Evolutionary conservation across 495 filamentous ascomycete genomes (phyloP), one percentile per base, ranked within the genome.

Genomic region (Xylaria telfairii): DNA sequence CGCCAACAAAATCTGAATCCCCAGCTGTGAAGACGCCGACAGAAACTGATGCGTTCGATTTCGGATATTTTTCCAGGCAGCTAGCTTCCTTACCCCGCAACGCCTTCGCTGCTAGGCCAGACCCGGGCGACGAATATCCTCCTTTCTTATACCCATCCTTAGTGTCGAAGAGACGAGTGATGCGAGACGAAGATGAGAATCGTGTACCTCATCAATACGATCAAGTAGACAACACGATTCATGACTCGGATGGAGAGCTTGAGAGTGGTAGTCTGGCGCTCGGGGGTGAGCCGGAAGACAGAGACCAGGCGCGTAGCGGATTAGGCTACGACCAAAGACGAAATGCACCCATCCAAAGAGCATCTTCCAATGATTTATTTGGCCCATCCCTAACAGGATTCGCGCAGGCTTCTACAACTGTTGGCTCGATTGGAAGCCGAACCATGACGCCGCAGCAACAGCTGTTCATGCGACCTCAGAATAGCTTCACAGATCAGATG

Each of bases 281-380:
- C 21, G 95, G 95, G 65, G 95, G 95, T 10, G 94, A 97, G 74
- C 94, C 94, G 0, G 95, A 98, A 74, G 93, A 93, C 73, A 86
- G 87, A 69, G 87, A 88, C 15, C 82, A 80, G 51, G 76, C 75
- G 54, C 87, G 86, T 49, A 86, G 88, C 56, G 73, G 81, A 30
- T 85, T 89, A 70, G 85, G 86, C 15, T 85, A 81, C 39, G 82
- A 87, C 53, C 79, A 82, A 24, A 82, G 81, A 73, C 81, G 84
- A 51, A 74, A 83, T 57, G 90, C 91, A 0, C 92, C 94, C 10
- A 92, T 92, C 37, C 91, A 93, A 65, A 87, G 92, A 74, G 82
- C 82, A 46, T 87, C 83, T 19, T 81, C 86, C 9, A 84, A 80
- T 42, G 80, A 84, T 5, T 75, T 87, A 12, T 89, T 91, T 69